Evolutionary conservation across 2,329 filamentous ascomycete species (phyloP), one percentile per base, ranked within the genome.

Genomic region (Ascochyta rabiei): DNA sequence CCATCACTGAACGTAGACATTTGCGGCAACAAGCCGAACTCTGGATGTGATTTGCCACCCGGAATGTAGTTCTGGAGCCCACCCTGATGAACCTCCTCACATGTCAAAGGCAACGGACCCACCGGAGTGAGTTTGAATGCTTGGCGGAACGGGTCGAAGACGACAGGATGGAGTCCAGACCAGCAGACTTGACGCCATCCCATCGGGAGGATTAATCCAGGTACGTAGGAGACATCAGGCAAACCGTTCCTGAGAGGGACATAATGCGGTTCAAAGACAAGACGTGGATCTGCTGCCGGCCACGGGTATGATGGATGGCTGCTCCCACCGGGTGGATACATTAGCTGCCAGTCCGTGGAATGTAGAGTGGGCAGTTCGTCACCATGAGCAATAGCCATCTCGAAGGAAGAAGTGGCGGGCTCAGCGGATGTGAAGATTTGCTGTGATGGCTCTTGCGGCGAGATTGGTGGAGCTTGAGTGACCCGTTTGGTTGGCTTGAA

Each of bases 71-170:
- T 44, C 3, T 64, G 47, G 0, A 67, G 21, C 0, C 64, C 63
- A 0, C 44, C 50, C 23, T 67, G 64, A 0, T 61, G 60, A 0
- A 65, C 31, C 23, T 67, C 64, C n/a, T 67, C 64, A 9, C 56
- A 57, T 0, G 61, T 64, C 2, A 66, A 31, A 0, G 63, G 63
- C 2, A 67, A 28, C 0, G 63, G 56, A 1, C 64, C 64, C 1
- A 65, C 42, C 0, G 63, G 64, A 1, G 63, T 67, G 0, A 67
- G 42, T 28, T 67, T 66, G 47, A 67, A 67, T 0, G 52, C 57
- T 7, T 67, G 64, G 0, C 45, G 60, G 21, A 61, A 56, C 0
- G 61, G 56, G 15, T 67, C 64, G 10, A 66, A 67, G 0, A 46
- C 64, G 5, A 67, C 45, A 2, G 63, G 64, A 1, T 63, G 30